These are phyloP conservation scores for Aspergillus baeticus DNA, from an alignment of 495 filamentous ascomycete genomes.

Conservation along the genomic window DNA sequence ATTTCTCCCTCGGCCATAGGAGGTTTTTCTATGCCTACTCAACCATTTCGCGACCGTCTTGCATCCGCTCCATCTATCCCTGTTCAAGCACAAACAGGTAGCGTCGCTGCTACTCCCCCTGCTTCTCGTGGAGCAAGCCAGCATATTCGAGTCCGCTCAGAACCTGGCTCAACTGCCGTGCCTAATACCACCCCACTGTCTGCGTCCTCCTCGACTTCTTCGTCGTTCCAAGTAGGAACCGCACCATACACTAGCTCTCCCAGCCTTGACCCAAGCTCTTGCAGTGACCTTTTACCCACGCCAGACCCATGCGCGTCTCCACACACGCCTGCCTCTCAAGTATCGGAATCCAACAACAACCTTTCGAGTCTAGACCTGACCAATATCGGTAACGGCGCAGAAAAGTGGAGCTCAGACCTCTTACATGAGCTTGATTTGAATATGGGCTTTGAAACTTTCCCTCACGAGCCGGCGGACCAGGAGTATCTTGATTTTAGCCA, in stretches of 20 bases:
- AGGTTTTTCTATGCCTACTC: constrained; percentile 25
- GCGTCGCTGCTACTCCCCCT: constrained; percentile 11
- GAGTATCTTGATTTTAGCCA: constrained; percentile 41
- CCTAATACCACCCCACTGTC: background rate
- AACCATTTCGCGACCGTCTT: constrained; percentile 40
- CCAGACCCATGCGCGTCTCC: constrained; percentile 40
- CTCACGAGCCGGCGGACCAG: constrained; percentile 29
- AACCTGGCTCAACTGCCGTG: constrained; percentile 12
- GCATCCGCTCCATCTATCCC: constrained; percentile 40
- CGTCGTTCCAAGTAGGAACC: background rate
- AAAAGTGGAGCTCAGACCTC: constrained; percentile 17
- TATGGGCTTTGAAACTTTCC: constrained; percentile 25
- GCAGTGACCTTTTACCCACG: constrained; percentile 33
- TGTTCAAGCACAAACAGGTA: constrained; percentile 20
- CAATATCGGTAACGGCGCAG: constrained; percentile 13
- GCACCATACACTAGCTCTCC: constrained; percentile 4
- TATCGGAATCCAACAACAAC: constrained; percentile 13
- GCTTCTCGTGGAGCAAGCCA: constrained; percentile 7
- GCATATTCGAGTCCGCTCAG: constrained; percentile 24
- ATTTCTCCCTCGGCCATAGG: constrained; percentile 23
- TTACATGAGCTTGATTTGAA: constrained; percentile 29
- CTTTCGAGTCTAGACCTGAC: background rate
- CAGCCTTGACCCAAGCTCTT: constrained; percentile 11
- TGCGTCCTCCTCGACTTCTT: constrained; percentile 4
- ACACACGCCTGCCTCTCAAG: constrained; percentile 36